These are phyloP conservation scores for Saccharomyces hybrid DNA, from an alignment of 1,139 yeast genomes.

Conservation along the genomic window DNA sequence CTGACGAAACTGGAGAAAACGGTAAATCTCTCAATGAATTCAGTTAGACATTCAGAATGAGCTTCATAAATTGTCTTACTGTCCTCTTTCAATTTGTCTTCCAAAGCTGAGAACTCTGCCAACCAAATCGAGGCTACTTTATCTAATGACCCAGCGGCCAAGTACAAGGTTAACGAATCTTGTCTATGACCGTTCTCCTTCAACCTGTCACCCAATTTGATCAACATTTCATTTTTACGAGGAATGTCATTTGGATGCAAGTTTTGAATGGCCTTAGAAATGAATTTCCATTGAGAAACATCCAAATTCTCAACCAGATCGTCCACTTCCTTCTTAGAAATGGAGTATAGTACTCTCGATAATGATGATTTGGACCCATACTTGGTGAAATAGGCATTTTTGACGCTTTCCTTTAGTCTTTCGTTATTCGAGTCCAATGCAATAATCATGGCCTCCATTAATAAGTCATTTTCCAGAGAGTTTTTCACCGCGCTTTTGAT, in stretches of 20 bases:
- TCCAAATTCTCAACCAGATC: constrained; percentile 77
- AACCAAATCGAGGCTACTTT: constrained; percentile 81
- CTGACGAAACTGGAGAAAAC: constrained; percentile 60
- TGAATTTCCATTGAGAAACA: constrained; percentile 73
- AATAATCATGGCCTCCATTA: constrained; percentile 74
- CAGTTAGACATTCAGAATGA: constrained; percentile 71
- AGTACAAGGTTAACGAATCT: constrained; percentile 68
- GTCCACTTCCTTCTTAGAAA: constrained; percentile 50
- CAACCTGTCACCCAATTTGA: constrained; percentile 68
- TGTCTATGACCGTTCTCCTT: constrained; percentile 48
- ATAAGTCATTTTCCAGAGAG: constrained; percentile 55
- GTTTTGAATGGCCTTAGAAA: constrained; percentile 62
- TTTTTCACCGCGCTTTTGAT: constrained; percentile 59
- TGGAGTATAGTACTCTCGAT: constrained; percentile 66
- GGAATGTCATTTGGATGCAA: constrained; percentile 40
- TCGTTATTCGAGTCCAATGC: constrained; percentile 64
- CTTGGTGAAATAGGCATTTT: constrained; percentile 59
- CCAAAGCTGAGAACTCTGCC: constrained; percentile 57
- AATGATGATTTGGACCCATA: constrained; percentile 45
- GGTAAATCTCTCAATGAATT: constrained; percentile 76
- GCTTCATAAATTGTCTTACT: constrained; percentile 58
- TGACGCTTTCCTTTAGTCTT: constrained; percentile 55
- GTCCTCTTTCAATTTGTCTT: constrained; percentile 41
- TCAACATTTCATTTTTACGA: constrained; percentile 47
- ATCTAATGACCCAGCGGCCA: constrained; percentile 76